Evolutionary conservation across 495 filamentous ascomycete genomes (phyloP).

Genomic region (Cetradonia linearis): DNA sequence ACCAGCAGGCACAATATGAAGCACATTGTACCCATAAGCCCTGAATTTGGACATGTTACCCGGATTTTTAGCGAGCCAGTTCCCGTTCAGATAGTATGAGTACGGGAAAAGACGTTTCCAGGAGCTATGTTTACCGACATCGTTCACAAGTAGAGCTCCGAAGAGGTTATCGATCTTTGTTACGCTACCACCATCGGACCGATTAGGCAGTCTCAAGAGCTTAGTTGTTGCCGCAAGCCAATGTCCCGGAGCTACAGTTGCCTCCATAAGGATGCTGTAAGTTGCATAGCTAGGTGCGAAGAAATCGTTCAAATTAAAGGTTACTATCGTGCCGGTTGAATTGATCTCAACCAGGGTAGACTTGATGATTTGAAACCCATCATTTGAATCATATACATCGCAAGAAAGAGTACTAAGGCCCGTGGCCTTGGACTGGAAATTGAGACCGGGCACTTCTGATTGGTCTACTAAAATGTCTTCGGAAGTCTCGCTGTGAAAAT

Average conservation of each 20-base stretch:
- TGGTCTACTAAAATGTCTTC: slow-evolving; percentile 25
- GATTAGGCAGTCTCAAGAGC: slow-evolving; percentile 45
- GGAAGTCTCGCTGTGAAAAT: slow-evolving; percentile 38
- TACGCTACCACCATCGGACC: slow-evolving; percentile 46
- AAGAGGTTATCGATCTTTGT: slow-evolving; percentile 53
- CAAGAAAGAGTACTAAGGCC: not conserved
- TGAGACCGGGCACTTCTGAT: slow-evolving; percentile 31
- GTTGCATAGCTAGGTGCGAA: slow-evolving; percentile 39
- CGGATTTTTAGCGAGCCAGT: slow-evolving; percentile 40
- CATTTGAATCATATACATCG: slow-evolving; percentile 15
- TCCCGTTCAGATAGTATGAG: slow-evolving; percentile 53
- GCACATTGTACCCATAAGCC: slow-evolving; percentile 43
- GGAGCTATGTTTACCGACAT: slow-evolving; percentile 24
- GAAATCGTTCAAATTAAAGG: slow-evolving; percentile 40
- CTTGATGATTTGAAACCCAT: slow-evolving; percentile 22
- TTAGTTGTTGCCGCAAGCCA: slow-evolving; percentile 37
- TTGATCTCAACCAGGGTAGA: slow-evolving; percentile 33
- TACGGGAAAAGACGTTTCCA: slow-evolving; percentile 50
- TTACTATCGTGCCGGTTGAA: slow-evolving; percentile 35
- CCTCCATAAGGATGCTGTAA: slow-evolving; percentile 31
- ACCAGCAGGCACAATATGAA: slow-evolving; percentile 40
- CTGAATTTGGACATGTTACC: slow-evolving; percentile 36
- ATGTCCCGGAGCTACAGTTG: slow-evolving; percentile 27
- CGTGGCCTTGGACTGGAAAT: not conserved
- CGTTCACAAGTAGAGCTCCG: slow-evolving; percentile 43